These are phyloP conservation scores for Colletotrichum endophyticum DNA, from an alignment of 2,329 filamentous ascomycete species.

Conservation along the genomic window DNA sequence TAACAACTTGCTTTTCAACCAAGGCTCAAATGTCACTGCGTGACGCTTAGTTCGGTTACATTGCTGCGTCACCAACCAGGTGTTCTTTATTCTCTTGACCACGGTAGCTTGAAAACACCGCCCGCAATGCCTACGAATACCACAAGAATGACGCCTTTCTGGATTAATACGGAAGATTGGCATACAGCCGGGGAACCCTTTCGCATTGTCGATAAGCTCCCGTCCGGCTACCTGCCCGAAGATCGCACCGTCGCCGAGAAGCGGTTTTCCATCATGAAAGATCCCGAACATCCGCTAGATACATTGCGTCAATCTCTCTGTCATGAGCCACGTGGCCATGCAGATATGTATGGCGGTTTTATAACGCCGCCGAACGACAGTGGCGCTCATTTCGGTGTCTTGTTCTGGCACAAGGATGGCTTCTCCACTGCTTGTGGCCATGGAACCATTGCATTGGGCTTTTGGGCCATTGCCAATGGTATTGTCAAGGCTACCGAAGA, in stretches of 20 bases:
- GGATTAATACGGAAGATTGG: constrained; percentile 29
- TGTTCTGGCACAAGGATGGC: constrained; percentile 33
- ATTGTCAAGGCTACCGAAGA: background rate
- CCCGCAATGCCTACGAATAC: background rate
- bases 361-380: constrained; percentile 25
- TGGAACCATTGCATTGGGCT: constrained; percentile 30
- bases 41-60: background rate
- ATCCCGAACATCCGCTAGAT: background rate
- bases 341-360: constrained; percentile 31
- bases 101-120: background rate
- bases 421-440: constrained; percentile 31
- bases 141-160: constrained; percentile 5
- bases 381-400: constrained; percentile 26
- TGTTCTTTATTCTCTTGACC: background rate
- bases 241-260: background rate
- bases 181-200: constrained; percentile 31
- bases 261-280: background rate
- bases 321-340: constrained; percentile 20
- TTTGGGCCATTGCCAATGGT: constrained; percentile 24
- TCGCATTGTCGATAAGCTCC: constrained; percentile 24
- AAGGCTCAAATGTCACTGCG: background rate
- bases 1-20: background rate
- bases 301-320: constrained; percentile 8
- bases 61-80: background rate
- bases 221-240: background rate